Conservation (phyloP, 2,329 filamentous ascomycete species). For the Fusarium multiceps region DNA sequence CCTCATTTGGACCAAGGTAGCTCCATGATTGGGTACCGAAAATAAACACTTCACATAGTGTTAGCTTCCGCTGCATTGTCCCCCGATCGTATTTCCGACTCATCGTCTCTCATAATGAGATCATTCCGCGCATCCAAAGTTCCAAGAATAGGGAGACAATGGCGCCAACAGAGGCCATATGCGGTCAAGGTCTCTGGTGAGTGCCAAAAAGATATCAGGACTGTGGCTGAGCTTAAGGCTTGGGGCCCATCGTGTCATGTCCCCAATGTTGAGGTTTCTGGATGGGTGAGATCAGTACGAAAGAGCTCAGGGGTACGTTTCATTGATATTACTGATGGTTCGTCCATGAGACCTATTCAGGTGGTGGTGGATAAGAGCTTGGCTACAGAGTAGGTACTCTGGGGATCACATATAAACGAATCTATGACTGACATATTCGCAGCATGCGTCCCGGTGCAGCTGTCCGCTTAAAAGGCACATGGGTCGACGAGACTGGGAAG, state of each 20-base stretch:
- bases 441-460: constrained; percentile 86
- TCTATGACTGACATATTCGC: constrained; percentile 44
- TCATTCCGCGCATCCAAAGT: constrained; percentile 31
- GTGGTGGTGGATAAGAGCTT: constrained; percentile 79
- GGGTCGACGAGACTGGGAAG: constrained; percentile 59
- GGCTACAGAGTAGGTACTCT: constrained; percentile 73
- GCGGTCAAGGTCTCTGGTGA: constrained; percentile 49
- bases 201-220: constrained; percentile 51
- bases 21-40: constrained; percentile 5
- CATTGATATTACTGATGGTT: constrained; percentile 88
- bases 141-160: constrained; percentile 13
- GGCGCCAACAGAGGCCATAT: constrained; percentile 43
- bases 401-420: background rate
- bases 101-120: constrained; percentile 36
- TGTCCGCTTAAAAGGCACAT: constrained; percentile 80
- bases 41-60: constrained; percentile 2
- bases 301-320: constrained; percentile 89
- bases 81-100: constrained; percentile 13
- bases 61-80: constrained; percentile 12
- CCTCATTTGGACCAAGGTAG: background rate
- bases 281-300: constrained; percentile 85
- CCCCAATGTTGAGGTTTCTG: constrained; percentile 72
- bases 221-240: constrained; percentile 67
- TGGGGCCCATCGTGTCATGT: constrained; percentile 59
- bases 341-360: constrained; percentile 81